Conservation (phyloP, 176 grass and related monocot genomes). For the Aegilops sharonensis region DNA sequence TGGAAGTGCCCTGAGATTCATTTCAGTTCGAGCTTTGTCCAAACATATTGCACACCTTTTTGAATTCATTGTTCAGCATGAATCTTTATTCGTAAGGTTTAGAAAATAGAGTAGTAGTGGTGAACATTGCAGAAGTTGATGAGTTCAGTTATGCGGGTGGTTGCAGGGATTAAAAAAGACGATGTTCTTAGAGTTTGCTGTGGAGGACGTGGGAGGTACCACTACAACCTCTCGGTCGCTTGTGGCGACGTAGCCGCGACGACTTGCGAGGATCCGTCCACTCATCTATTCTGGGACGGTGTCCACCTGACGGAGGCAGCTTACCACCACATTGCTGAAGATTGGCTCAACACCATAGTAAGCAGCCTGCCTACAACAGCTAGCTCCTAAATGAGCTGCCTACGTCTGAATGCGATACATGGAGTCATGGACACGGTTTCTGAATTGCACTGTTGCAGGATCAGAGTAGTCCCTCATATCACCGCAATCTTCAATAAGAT, state of each 20-base stretch:
- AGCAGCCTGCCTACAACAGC: background rate
- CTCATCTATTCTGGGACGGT: background rate
- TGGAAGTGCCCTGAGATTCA: too few relatives aligned
- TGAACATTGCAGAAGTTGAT: background rate
- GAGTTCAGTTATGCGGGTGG: background rate
- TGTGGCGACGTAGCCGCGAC: background rate
- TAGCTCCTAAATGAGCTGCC: background rate
- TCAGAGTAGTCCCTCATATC: background rate
- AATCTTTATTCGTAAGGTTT: background rate
- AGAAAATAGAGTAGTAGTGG: background rate
- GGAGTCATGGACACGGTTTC: background rate
- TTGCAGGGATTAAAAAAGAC: background rate
- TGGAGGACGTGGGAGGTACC: background rate
- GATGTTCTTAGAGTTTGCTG: background rate
- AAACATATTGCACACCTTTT: background rate
- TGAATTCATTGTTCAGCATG: background rate
- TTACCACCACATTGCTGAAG: background rate
- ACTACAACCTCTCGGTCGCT: background rate
- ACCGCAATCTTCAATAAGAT: background rate
- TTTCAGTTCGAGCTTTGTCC: too few relatives aligned
- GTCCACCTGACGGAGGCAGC: background rate
- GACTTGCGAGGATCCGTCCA: background rate
- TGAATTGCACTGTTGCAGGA: too few relatives aligned
- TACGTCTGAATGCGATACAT: background rate
- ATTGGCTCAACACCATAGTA: slow-evolving; percentile 9